A percentile compares a stretch with the other conserved stretches of the same genome.
phyloP scores from a whole-genome alignment of 2,329 filamentous ascomycete genomes.

The Epichloe typhina region DNA sequence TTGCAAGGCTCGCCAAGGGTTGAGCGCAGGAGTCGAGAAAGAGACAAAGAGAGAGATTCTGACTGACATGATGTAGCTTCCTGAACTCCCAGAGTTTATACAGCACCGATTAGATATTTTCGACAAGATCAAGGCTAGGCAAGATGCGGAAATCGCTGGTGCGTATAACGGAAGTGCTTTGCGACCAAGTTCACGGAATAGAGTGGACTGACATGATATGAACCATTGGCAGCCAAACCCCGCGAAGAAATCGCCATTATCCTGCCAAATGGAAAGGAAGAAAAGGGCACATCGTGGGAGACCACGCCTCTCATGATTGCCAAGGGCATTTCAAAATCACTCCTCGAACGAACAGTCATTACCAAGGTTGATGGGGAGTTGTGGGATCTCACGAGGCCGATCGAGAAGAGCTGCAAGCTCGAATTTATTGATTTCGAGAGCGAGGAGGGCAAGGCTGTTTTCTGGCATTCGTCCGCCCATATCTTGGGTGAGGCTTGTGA shows the following conservation, averaged over 20 bases:
- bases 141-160: constrained; percentile 57
- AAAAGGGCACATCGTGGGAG: constrained; percentile 74
- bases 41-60: constrained; percentile 13
- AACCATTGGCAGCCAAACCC: constrained; percentile 41
- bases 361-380: constrained; percentile 70
- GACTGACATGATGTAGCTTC: constrained; percentile 15
- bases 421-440: constrained; percentile 71
- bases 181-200: neutral
- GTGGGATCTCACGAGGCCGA: constrained; percentile 84
- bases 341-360: constrained; percentile 77
- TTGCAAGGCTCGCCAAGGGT: neutral
- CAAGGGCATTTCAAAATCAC: constrained; percentile 70
- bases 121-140: constrained; percentile 73
- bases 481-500: constrained; percentile 92
- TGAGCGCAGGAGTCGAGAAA: neutral
- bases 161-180: constrained; percentile 9
- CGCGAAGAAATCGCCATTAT: constrained; percentile 63
- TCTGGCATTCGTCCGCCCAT: constrained; percentile 96
- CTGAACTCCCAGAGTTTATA: constrained; percentile 58
- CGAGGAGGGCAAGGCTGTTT: constrained; percentile 64
- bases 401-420: constrained; percentile 78
- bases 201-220: neutral
- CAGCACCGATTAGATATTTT: constrained; percentile 76
- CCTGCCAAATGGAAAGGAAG: constrained; percentile 57
- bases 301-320: constrained; percentile 74